Conservation (phyloP, 352 stramenopile species). For the Elongisporangium senticosum region DNA sequence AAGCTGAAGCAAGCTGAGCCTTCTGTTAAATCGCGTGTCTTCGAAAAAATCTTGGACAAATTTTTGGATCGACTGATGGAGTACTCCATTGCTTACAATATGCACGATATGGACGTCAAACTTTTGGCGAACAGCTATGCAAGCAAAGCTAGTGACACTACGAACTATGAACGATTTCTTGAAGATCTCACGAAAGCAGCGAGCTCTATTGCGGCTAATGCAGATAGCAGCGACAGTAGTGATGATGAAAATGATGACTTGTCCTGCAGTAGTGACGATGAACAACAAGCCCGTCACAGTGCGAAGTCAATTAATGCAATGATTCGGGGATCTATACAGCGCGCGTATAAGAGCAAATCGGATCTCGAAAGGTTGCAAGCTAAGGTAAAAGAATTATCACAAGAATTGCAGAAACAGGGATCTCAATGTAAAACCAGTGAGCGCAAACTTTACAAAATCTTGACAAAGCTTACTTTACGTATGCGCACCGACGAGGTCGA, state of each 20-base stretch:
- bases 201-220: not conserved
- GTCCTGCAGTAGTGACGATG: constrained; percentile 43
- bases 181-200: constrained; percentile 36
- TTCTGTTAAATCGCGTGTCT: constrained; percentile 49
- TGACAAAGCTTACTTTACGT: constrained; percentile 37
- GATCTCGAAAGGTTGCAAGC: constrained; percentile 31
- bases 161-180: constrained; percentile 54
- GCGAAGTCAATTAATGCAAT: constrained; percentile 19
- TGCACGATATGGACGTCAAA: constrained; percentile 57
- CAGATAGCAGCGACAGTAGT: constrained; percentile 14
- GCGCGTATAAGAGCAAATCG: constrained; percentile 21
- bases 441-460: constrained; percentile 51
- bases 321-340: constrained; percentile 31
- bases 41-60: constrained; percentile 74
- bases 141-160: constrained; percentile 16
- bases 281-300: constrained; percentile 13
- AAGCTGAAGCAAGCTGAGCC: constrained; percentile 24
- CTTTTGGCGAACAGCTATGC: constrained; percentile 29
- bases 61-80: constrained; percentile 57
- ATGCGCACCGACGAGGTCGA: constrained; percentile 44
- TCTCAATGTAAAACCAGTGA: constrained; percentile 35
- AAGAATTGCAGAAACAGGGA: constrained; percentile 17
- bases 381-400: constrained; percentile 10
- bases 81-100: constrained; percentile 51
- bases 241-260: constrained; percentile 26